Evolutionary conservation across 208 protist genomes (phyloP), one percentile per base, ranked within the genome.

Genomic region (Naegleria lovaniensis): DNA sequence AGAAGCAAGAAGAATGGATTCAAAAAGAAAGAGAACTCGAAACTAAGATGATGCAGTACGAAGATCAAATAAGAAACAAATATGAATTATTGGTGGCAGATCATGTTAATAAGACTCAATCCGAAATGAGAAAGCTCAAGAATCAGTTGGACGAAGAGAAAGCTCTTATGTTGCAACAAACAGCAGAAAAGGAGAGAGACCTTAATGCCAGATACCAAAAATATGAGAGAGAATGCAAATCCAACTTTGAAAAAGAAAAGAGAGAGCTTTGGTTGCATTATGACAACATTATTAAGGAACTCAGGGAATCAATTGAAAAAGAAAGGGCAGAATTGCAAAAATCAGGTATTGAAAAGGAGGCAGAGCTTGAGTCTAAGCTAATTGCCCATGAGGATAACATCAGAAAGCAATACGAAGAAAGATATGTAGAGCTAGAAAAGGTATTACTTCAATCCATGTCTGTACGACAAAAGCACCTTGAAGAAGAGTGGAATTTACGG

Each of bases 361-460:
- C 41, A 9, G 43, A 58, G 13, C 5, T 88, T 6, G 85, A 88
- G 58, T n/a, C 25, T 15, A 88, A 58, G 38, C 11, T 88, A 58
- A 58, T 88, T 33, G 40, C 13, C 22, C 16, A 88, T 5, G 85
- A 88, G 22, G 13, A 88, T 59, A 29, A 88, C 6, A 58, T 88
- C n/a, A 88, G 85, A 58, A 39, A 58, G 38, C 39, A 51, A 58
- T 88, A 88, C 41, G 85, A 88, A 58, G 41, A 88, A 59, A 36
- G 41, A 36, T 40, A 58, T 58, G 1, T 39, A 22, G 25, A 51
- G n/a, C 38, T 58, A 15, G 39, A 48, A 38, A 5, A 22, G 38
- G 9, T 39, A 16, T 6, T 58, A 2, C 9, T 13, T 0, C 9
- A 58, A 11, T 13, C n/a, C 0, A 58, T 88, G 9, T 5, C 51